A percentile compares a stretch with the other conserved stretches of the same genome.
Evolutionary conservation across 177 flowering plant genomes (phyloP).

Genomic region (Vitis hybrid): DNA sequence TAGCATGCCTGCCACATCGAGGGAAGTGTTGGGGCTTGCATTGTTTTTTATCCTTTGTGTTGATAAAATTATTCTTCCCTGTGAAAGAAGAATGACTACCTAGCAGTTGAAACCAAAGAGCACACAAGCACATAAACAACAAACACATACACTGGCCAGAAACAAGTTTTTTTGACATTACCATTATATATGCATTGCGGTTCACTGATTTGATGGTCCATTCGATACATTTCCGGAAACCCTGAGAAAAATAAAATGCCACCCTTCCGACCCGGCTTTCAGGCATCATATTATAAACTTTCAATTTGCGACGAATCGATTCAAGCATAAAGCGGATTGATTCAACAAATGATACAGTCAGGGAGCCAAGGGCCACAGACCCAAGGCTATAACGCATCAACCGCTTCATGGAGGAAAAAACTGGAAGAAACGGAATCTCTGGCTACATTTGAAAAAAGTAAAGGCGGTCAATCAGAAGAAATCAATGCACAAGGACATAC

Average conservation of each 20-base stretch:
- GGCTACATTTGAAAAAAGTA: constrained; percentile 47
- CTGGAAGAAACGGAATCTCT: constrained; percentile 90
- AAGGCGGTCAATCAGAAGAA: neutral
- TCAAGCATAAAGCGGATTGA: constrained; percentile 79
- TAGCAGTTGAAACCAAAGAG: neutral
- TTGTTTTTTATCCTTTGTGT: no score
- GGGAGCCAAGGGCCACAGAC: constrained; percentile 71
- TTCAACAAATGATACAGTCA: constrained; percentile 74
- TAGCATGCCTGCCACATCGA: neutral
- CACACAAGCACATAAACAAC: neutral
- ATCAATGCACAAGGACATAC: constrained; percentile 6
- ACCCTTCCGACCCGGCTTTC: constrained; percentile 55
- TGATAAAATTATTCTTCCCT: no score
- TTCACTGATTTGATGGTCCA: constrained; percentile 87
- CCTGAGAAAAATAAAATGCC: constrained; percentile 41
- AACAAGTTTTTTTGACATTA: constrained; percentile 15
- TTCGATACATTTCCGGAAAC: constrained; percentile 42
- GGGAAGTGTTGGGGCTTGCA: neutral
- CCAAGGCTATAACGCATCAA: constrained; percentile 76
- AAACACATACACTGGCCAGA: neutral
- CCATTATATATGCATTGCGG: constrained; percentile 84
- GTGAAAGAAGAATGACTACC: neutral
- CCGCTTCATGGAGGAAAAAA: constrained; percentile 91
- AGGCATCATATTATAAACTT: constrained; percentile 44
- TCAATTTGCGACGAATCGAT: constrained; percentile 74